Evolutionary conservation across 352 stramenopile genomes (phyloP).

Genomic region (Pythium periplocum): DNA sequence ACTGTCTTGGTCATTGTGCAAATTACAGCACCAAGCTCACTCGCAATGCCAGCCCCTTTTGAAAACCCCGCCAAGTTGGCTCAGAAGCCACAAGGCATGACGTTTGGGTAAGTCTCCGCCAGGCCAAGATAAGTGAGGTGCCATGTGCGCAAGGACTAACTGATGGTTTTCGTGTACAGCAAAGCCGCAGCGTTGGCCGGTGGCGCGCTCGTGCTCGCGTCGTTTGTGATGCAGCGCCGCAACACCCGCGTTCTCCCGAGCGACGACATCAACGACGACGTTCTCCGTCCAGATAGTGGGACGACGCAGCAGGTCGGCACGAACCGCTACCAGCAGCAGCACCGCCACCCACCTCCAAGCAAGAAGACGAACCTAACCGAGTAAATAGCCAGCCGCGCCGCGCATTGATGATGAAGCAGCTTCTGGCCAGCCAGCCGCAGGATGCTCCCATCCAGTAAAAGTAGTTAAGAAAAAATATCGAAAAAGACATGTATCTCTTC

Average conservation of each 20-base stretch:
- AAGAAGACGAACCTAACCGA: constrained; percentile 11
- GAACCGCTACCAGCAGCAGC: constrained; percentile 19
- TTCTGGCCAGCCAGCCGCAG: too few species aligned
- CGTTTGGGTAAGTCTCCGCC: constrained; percentile 11
- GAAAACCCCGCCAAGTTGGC: constrained; percentile 18
- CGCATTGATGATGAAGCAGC: too few species aligned
- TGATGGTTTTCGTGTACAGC: constrained; percentile 1
- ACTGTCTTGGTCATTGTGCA: too few species aligned
- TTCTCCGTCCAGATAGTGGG: constrained; percentile 12
- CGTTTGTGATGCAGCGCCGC: constrained; percentile 13
- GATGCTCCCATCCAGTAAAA: too few species aligned
- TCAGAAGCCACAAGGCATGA: constrained; percentile 17
- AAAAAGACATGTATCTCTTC: too few species aligned
- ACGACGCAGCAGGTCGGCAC: constrained; percentile 23
- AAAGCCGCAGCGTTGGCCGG: constrained; percentile 16
- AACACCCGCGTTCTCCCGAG: constrained; percentile 11
- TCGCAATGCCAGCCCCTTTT: constrained; percentile 2
- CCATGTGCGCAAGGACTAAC: neutral
- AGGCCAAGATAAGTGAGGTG: too few species aligned
- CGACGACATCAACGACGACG: constrained; percentile 8
- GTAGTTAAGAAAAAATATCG: too few species aligned
- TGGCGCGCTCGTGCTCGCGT: constrained; percentile 16
- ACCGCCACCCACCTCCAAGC: constrained; percentile 10
- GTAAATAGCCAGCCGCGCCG: neutral
- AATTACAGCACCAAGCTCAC: too few species aligned